Base-by-base conservation (phyloP, 257 asterid genomes). In the Solanum virginianum region DNA sequence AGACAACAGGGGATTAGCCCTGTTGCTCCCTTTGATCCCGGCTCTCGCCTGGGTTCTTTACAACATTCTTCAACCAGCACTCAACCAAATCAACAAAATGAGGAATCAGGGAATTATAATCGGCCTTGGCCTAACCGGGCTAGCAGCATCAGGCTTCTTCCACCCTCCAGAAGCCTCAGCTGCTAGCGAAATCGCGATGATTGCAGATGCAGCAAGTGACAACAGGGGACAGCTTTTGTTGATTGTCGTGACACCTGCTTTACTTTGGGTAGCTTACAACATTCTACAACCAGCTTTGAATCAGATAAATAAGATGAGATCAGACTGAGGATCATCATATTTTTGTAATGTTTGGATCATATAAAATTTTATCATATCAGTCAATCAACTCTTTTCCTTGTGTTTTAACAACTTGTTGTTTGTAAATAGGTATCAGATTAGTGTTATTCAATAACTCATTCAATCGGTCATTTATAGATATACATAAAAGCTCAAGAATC, bases 281-380 rank as follows among this genome's bases (percentile, higher is more conserved):
- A 94, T 97, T 16, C 89, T 97, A 87, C 98, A 92, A 88, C 99
- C 99, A 24, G 98, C 98, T 82, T 88, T 97, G 92, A 95, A 95
- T 88, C 99, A 95, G 93, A 88, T 97, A 81, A 94, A 93, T 90
- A 88, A 66, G 94, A 95, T 94, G 98, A 92, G 93, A 88, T 95
- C 97, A 18, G 85, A 92, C 3, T 88, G 85, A 63, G 51, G 39
- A 79, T 83, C 14, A 39, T 69, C 10, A 36, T 77, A 22, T 24
- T 80, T 71, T 71, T 90, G 87, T 85, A 84, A 75, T 53, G 29
- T 53, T 79, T 53, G 26, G 49, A 53, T 10, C 9, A 49, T 41
- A 36, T 70, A n/a, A 49, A 45, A 4, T 45, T n/a, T n/a, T 6
- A 45, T 68, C 13, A 60, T 13, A 26, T 75, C 15, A 41, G 43